phyloP scores from a whole-genome alignment of 345 rosid genomes.

The Odontarrhena argentea region DNA sequence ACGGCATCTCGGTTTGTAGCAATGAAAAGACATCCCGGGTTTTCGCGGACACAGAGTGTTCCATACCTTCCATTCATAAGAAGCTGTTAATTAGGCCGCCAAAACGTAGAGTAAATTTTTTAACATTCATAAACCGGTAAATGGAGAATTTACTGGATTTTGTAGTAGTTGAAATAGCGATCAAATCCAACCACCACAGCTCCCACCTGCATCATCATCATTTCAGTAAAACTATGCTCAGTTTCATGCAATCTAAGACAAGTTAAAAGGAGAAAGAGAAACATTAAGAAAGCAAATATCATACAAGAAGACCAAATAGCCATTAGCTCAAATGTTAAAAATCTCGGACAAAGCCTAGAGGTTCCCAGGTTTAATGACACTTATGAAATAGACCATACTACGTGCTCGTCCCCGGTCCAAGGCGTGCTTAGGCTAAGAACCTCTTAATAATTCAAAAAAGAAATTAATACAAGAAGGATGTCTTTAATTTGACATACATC shows the following conservation, averaged over 20 bases:
- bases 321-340: no score
- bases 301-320: no score
- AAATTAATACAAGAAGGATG: slow-evolving; percentile 8
- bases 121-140: slow-evolving; percentile 3
- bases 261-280: slow-evolving; percentile 5
- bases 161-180: slow-evolving; percentile 87
- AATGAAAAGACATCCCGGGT: slow-evolving; percentile 91
- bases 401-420: no score
- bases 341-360: no score
- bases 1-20: slow-evolving; percentile 97
- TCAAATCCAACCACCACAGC: slow-evolving; percentile 97
- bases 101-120: slow-evolving; percentile 1
- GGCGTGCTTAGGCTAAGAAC: no score
- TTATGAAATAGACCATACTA: no score
- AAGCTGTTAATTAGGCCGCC: background rate
- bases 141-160: slow-evolving; percentile 66
- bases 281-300: background rate
- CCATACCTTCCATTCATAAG: slow-evolving; percentile 63
- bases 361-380: no score
- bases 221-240: background rate
- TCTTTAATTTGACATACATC: slow-evolving; percentile 57
- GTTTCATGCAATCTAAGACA: slow-evolving; percentile 11
- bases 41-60: slow-evolving; percentile 90
- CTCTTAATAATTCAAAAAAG: no score
- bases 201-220: slow-evolving; percentile 65